phyloP scores from a whole-genome alignment of 345 rosid species.

The Melaleuca quinquenervia region DNA sequence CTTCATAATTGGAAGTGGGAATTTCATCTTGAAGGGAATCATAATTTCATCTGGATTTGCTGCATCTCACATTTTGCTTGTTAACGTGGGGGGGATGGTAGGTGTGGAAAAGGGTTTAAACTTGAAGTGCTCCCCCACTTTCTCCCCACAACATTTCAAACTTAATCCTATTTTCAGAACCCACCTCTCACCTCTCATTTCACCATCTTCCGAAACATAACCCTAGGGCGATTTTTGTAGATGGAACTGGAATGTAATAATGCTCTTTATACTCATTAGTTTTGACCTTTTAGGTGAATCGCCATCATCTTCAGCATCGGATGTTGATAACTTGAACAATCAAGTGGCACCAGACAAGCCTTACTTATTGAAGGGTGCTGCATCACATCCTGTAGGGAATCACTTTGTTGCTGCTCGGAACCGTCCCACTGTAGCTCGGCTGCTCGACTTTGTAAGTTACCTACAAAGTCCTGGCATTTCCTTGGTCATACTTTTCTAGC shows the following conservation, averaged over 20 bases:
- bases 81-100: not conserved
- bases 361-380: slow-evolving; percentile 28
- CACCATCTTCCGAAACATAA: not conserved
- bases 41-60: not conserved
- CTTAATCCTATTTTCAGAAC: not conserved
- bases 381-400: slow-evolving; percentile 39
- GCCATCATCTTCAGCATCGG: slow-evolving; percentile 85
- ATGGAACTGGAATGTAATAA: not conserved
- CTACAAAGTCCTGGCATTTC: not conserved
- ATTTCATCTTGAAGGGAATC: not conserved
- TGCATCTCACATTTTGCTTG: not conserved
- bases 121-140: not conserved
- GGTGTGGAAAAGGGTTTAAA: not conserved
- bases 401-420: slow-evolving; percentile 27
- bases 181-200: not conserved
- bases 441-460: slow-evolving; percentile 65
- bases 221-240: not conserved
- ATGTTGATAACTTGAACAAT: slow-evolving; percentile 61
- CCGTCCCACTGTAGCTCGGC: slow-evolving; percentile 29
- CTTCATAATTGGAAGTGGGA: not conserved
- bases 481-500: not conserved
- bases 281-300: slow-evolving; percentile 54
- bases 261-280: not conserved
- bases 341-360: slow-evolving; percentile 41
- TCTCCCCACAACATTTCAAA: not conserved